Evolutionary conservation across 2,329 filamentous ascomycete genomes (phyloP).

Genomic region (Fusarium subtropicale): DNA sequence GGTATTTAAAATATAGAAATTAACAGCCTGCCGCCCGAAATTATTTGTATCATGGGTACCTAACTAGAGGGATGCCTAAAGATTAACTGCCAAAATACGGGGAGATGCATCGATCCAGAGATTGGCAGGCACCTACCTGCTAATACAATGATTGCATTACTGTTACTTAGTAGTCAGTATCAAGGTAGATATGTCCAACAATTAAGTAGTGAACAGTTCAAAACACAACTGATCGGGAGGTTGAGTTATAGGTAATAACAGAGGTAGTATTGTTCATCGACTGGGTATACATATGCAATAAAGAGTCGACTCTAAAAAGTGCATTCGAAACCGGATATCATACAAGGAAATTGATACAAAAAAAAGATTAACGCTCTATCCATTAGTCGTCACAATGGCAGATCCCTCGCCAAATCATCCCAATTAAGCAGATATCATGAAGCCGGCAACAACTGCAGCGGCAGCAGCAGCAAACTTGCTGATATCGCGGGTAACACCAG

Average conservation of each 20-base stretch:
- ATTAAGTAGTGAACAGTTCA: neutral
- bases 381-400: neutral
- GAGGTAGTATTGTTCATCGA: too few relatives aligned
- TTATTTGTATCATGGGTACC: neutral
- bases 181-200: neutral
- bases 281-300: neutral
- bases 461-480: constrained; percentile 16
- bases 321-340: constrained; percentile 22
- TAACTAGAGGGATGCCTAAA: neutral
- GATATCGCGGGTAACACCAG: constrained; percentile 2
- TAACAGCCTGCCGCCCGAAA: neutral
- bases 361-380: constrained; percentile 12
- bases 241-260: neutral
- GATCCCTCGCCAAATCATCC: neutral
- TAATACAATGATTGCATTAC: too few relatives aligned
- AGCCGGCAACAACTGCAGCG: constrained; percentile 15
- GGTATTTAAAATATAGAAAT: too few relatives aligned
- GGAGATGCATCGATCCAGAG: neutral
- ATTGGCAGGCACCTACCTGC: too few relatives aligned
- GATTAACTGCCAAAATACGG: neutral
- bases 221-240: neutral
- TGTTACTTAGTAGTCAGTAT: too few relatives aligned
- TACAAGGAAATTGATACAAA: neutral
- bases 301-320: neutral
- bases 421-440: constrained; percentile 20